Base-by-base conservation (phyloP, 352 stramenopile species). In the Globisporangium lucens region DNA sequence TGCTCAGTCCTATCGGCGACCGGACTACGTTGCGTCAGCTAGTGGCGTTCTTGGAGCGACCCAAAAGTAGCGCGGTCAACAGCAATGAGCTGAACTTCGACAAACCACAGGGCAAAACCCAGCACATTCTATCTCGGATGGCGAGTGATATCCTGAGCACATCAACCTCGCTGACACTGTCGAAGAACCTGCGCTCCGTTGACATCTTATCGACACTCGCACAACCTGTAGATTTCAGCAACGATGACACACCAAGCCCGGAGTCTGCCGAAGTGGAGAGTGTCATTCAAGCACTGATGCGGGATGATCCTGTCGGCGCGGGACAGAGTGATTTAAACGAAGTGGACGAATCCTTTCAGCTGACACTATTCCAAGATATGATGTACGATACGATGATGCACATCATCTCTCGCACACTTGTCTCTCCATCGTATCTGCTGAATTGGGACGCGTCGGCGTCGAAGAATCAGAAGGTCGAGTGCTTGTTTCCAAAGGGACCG, bases 321-420 rank as follows among this genome's bases (percentile, higher is more conserved):
- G 58, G 63, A 22, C 52, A 41, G 6, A 29, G 20, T 41, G 43
- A 69, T 36, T 62, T 60, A 22, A 56, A 35, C 36, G 29, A 51
- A 30, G 35, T 36, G 24, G 67, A 72, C 30, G 51, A 56, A 9
- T 65, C 63, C n/a, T 35, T 35, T 1, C 61, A 69, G 27, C 43
- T 53, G 12, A 73, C 57, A 17, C 76, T 87, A 22, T 68, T 91
- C 52, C 77, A 93, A 29, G 82, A 89, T 49, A 56, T 96, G 35
- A 80, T 89, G 27, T 80, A 89, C 33, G 88, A 96, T 29, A 87
- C 88, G 17, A 77, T 94, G 38, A 71, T 96, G 60, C 88, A 96
- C 69, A 83, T 92, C 59, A 62, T 93, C 30, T 94, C 88, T 9
- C 72, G 82, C 10, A 89, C 75, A 8, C 80, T 86, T 63, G 78